These are phyloP conservation scores for Candida bentonensis DNA, from an alignment of 805 yeast genomes.

Conservation along the genomic window DNA sequence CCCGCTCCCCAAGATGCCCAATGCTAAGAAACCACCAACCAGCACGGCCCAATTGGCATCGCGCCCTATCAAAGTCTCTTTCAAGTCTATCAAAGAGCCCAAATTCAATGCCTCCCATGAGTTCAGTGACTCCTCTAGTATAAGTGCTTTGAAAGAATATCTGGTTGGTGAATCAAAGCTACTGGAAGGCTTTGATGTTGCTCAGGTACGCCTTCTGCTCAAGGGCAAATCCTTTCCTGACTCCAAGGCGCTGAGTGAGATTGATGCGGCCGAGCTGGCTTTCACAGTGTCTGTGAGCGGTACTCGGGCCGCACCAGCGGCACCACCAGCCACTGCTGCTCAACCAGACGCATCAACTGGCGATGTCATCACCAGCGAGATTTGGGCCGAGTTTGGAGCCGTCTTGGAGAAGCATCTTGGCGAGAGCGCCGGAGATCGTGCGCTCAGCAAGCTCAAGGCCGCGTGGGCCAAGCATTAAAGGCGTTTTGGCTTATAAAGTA, in stretches of 20 bases:
- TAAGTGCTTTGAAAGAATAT: constrained; percentile 9
- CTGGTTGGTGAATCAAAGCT: constrained; percentile 8
- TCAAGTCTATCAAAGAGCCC: constrained; percentile 61
- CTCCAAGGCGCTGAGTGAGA: constrained; percentile 25
- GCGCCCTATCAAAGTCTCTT: constrained; percentile 15
- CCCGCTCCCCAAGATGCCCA: constrained; percentile 4
- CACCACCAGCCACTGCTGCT: not conserved
- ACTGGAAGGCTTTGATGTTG: constrained; percentile 4
- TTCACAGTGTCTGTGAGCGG: constrained; percentile 37
- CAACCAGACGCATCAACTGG: not conserved
- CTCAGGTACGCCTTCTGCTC: constrained; percentile 34
- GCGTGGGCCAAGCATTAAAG: not conserved
- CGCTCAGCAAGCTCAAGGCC: constrained; percentile 3
- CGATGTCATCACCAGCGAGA: constrained; percentile 1
- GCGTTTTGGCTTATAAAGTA: not conserved
- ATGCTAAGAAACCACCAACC: not conserved
- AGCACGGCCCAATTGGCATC: constrained; percentile 4
- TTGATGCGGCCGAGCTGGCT: constrained; percentile 19
- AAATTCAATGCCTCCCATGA: constrained; percentile 30
- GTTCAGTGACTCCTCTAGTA: constrained; percentile 5
- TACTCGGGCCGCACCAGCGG: constrained; percentile 6
- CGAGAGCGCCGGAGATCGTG: not conserved
- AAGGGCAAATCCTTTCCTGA: constrained; percentile 54
- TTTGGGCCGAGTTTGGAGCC: constrained; percentile 5
- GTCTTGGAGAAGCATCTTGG: constrained; percentile 1